Percentiles rank a stretch among this genome's conserved stretches.
Evolutionary conservation across 2,329 filamentous ascomycete species (phyloP).

Genomic region (Sarocladiaceae sp.): DNA sequence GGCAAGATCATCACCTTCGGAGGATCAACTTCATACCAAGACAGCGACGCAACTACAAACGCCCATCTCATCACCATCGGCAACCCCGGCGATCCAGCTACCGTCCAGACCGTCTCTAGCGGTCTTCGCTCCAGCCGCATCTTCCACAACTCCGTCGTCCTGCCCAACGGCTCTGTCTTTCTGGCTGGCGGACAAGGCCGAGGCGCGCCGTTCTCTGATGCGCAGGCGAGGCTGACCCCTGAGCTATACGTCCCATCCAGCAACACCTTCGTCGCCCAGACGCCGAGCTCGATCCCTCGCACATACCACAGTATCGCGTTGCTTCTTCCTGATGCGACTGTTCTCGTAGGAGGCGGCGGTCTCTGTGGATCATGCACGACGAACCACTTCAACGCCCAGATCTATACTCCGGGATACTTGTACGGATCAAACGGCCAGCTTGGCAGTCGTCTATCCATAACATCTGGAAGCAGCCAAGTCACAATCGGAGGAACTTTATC

Average conservation of each 20-base stretch:
- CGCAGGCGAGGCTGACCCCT: constrained; percentile 30
- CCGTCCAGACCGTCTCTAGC: background rate
- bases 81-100: constrained; percentile 13
- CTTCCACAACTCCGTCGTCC: constrained; percentile 40
- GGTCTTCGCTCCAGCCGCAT: constrained; percentile 31
- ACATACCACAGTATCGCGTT: constrained; percentile 45
- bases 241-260: constrained; percentile 38
- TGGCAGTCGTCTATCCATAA: constrained; percentile 17
- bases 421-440: constrained; percentile 35
- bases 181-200: constrained; percentile 40
- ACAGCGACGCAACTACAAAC: constrained; percentile 32
- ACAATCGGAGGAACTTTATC: background rate
- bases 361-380: constrained; percentile 26
- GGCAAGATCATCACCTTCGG: constrained; percentile 51
- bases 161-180: constrained; percentile 42
- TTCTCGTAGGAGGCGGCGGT: constrained; percentile 44
- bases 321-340: constrained; percentile 42
- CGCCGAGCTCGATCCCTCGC: constrained; percentile 32
- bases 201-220: constrained; percentile 38
- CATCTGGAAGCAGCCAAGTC: constrained; percentile 14
- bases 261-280: constrained; percentile 27
- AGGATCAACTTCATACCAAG: constrained; percentile 39
- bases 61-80: constrained; percentile 45
- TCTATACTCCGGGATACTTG: constrained; percentile 51
- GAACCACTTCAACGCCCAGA: constrained; percentile 7